These are phyloP conservation scores for Hypoxylon trugodes DNA, from an alignment of 495 filamentous ascomycete genomes.

Conservation along the genomic window DNA sequence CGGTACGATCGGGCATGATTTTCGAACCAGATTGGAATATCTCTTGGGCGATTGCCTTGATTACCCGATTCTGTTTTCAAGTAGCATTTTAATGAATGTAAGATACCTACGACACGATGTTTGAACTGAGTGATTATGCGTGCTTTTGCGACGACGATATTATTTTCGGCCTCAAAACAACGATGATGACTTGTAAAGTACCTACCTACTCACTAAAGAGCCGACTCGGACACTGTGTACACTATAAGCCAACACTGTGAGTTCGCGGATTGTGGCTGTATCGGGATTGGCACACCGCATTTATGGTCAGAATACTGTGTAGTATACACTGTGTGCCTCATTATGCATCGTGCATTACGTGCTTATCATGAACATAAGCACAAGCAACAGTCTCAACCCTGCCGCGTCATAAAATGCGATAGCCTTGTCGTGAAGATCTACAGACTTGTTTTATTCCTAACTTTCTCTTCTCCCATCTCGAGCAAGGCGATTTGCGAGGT, in stretches of 20 bases:
- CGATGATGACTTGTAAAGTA: too few relatives aligned
- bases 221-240: too few relatives aligned
- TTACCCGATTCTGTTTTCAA: conserved; percentile 3
- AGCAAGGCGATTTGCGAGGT: too few relatives aligned
- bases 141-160: background rate
- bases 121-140: background rate
- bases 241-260: too few relatives aligned
- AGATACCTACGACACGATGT: background rate
- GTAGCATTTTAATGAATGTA: conserved; percentile 24
- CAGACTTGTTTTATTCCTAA: too few relatives aligned
- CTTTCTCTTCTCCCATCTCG: too few relatives aligned
- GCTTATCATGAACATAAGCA: too few relatives aligned
- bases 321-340: background rate
- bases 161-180: too few relatives aligned
- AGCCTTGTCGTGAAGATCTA: too few relatives aligned
- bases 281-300: background rate
- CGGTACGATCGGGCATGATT: conserved; percentile 1
- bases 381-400: background rate
- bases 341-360: too few relatives aligned
- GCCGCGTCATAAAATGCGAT: too few relatives aligned
- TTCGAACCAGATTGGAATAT: conserved; percentile 22
- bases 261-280: background rate
- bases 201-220: too few relatives aligned
- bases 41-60: background rate
- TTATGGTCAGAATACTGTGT: background rate